Percentiles rank a stretch among this genome's conserved stretches.
These are phyloP conservation scores for Aurantiochytrium sp. DNA, from an alignment of 108 stramenopile genomes.

Conservation along the genomic window DNA sequence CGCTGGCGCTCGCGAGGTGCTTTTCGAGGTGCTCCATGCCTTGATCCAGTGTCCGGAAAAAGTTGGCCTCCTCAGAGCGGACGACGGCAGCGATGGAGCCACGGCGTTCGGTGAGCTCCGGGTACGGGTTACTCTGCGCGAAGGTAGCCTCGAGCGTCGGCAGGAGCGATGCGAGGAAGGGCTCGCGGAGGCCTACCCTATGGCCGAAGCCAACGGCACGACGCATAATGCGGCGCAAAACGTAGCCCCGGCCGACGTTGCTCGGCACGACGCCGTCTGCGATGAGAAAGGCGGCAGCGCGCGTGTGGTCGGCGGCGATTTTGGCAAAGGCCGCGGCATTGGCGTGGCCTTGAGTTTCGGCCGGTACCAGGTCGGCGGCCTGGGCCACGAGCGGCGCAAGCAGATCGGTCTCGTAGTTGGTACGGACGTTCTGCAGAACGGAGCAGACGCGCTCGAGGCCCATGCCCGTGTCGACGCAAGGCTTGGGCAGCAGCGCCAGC, in stretches of 20 bases:
- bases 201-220: conserved; percentile 93
- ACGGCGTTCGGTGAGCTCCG: conserved; percentile 76
- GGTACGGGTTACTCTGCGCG: conserved; percentile 52
- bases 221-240: conserved; percentile 83
- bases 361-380: conserved; percentile 67
- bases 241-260: conserved; percentile 96
- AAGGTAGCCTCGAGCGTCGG: conserved; percentile 75
- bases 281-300: conserved; percentile 91
- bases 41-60: conserved; percentile 89
- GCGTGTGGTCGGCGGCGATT: conserved; percentile 96
- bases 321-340: conserved; percentile 92
- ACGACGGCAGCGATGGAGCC: conserved; percentile 72
- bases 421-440: conserved; percentile 84
- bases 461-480: conserved; percentile 99
- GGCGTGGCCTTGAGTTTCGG: conserved; percentile 75
- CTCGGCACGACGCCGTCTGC: conserved; percentile 96
- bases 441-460: conserved; percentile 93
- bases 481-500: conserved; percentile 78
- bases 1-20: conserved; percentile 39
- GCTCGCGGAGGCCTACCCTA: conserved; percentile 77
- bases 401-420: conserved; percentile 98
- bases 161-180: conserved; percentile 88
- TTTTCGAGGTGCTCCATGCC: conserved; percentile 85
- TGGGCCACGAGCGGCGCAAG: conserved; percentile 87
- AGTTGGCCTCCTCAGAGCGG: conserved; percentile 85